Conservation (phyloP, 352 stramenopile genomes). For the Pythium myriotylum region DNA sequence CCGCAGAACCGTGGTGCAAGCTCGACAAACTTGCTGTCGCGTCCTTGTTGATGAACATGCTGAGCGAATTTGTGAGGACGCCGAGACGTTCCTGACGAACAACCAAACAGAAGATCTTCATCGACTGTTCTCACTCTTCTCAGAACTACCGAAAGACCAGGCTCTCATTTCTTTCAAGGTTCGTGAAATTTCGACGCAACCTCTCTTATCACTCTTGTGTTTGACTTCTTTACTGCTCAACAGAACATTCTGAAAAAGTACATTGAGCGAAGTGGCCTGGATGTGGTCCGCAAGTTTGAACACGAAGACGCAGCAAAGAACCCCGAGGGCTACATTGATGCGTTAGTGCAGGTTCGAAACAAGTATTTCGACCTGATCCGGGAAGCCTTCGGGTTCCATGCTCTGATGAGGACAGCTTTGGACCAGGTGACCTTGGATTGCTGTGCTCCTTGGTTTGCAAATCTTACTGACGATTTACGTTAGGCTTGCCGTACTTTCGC, state of each 20-base stretch:
- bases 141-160: slow-evolving; percentile 77
- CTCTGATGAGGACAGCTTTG: slow-evolving; percentile 80
- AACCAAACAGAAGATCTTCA: slow-evolving; percentile 81
- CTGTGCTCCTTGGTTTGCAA: not conserved
- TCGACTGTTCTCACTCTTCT: slow-evolving; percentile 82
- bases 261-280: slow-evolving; percentile 76
- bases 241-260: slow-evolving; percentile 89
- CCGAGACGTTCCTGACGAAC: slow-evolving; percentile 73
- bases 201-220: not conserved
- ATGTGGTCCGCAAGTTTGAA: slow-evolving; percentile 80
- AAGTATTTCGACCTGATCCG: slow-evolving; percentile 86
- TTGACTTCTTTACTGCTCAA: not conserved
- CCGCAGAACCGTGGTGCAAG: slow-evolving; percentile 74
- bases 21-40: slow-evolving; percentile 74
- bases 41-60: slow-evolving; percentile 81
- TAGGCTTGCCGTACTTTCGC: slow-evolving; percentile 84
- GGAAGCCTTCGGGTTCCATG: slow-evolving; percentile 81
- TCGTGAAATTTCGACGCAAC: not conserved
- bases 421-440: slow-evolving; percentile 59
- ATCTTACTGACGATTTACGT: not conserved
- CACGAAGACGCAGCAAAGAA: slow-evolving; percentile 81
- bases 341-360: slow-evolving; percentile 79
- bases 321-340: slow-evolving; percentile 85
- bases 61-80: slow-evolving; percentile 81
- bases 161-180: slow-evolving; percentile 85